Conservation (phyloP, 2,329 filamentous ascomycete species). For the Emydomyces testavorans region DNA sequence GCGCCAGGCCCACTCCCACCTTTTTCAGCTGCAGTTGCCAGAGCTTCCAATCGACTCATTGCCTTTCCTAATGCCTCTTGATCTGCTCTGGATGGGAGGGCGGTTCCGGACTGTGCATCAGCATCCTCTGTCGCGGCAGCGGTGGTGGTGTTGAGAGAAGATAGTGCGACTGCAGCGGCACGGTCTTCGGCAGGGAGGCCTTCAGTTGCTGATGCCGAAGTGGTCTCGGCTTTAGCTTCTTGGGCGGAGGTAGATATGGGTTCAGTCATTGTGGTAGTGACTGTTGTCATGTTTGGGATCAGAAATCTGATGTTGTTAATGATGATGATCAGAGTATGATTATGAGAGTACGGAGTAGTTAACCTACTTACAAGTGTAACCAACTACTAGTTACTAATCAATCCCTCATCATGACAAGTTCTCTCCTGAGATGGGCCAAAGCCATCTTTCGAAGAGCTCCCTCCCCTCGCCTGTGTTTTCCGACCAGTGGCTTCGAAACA, state of each 20-base stretch:
- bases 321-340: not conserved
- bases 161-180: constrained; percentile 41
- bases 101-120: constrained; percentile 17
- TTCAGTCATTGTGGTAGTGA: constrained; percentile 5
- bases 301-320: no score
- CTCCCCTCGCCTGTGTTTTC: constrained; percentile 17
- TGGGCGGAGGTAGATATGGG: constrained; percentile 1
- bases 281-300: no score
- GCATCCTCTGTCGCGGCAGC: constrained; percentile 25
- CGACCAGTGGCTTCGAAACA: constrained; percentile 17
- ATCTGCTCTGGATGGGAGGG: constrained; percentile 29
- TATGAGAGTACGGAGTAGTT: no score
- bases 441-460: constrained; percentile 13
- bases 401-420: no score
- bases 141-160: constrained; percentile 34
- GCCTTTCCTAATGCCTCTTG: constrained; percentile 41
- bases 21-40: constrained; percentile 17
- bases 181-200: constrained; percentile 38
- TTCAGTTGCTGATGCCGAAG: constrained; percentile 26
- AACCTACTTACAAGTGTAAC: no score
- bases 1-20: constrained; percentile 20
- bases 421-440: constrained; percentile 19
- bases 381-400: no score
- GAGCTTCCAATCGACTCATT: constrained; percentile 40
- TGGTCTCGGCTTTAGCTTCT: constrained; percentile 21